phyloP scores from a whole-genome alignment of 2,329 filamentous ascomycete species.

The Colletotrichum orbiculare region DNA sequence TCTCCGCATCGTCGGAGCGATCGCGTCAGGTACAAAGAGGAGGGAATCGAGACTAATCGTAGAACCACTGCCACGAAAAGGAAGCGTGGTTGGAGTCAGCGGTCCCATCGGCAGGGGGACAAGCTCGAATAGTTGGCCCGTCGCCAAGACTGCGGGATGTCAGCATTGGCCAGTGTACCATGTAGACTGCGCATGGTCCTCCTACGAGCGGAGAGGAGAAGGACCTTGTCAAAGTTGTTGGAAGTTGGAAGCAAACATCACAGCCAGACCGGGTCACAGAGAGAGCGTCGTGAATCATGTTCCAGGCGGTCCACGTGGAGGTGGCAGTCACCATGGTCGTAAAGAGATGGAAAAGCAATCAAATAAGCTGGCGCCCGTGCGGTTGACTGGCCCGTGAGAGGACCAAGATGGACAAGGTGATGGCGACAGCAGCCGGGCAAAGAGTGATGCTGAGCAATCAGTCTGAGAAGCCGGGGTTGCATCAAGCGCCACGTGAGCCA shows the following conservation, averaged over 20 bases:
- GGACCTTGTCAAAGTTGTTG: conserved; percentile 13
- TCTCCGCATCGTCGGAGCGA: conserved; percentile 18
- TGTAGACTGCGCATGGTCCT: background rate
- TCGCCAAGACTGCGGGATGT: conserved; percentile 7
- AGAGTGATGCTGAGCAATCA: conserved; percentile 8
- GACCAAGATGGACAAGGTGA: background rate
- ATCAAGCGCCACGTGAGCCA: conserved; percentile 35
- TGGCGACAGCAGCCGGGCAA: background rate
- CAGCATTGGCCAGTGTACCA: conserved; percentile 18
- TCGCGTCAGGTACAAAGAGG: conserved; percentile 10
- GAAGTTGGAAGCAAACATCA: conserved; percentile 5
- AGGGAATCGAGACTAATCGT: conserved; percentile 14
- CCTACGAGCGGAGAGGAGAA: background rate
- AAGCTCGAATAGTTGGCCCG: background rate
- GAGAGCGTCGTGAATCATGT: background rate
- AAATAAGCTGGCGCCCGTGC: conserved; percentile 5
- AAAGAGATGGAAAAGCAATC: conserved; percentile 1
- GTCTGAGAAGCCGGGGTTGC: conserved; percentile 23
- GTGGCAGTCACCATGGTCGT: conserved; percentile 13
- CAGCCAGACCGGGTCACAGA: background rate
- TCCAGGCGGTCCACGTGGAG: conserved; percentile 6
- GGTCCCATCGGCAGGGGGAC: conserved; percentile 17
- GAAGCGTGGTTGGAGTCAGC: conserved; percentile 5
- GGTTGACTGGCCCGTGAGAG: background rate
- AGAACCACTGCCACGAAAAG: conserved; percentile 4